Evolutionary conservation across 2,329 filamentous ascomycete genomes (phyloP).

Genomic region (Colletotrichum truncatum): DNA sequence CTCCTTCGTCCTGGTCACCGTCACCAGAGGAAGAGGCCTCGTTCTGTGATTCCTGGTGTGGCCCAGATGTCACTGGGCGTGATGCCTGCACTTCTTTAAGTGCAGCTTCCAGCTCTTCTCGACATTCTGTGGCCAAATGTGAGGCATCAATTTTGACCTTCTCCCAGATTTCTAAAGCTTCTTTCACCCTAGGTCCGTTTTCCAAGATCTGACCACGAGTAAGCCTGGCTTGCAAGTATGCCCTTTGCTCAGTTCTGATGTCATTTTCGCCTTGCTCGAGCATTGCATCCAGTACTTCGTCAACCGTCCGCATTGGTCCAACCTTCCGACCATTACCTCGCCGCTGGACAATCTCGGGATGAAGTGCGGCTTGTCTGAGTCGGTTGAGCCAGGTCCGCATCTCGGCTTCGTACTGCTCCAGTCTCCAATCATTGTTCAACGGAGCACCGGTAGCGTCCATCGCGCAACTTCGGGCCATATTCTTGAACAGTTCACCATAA

Average conservation of each 20-base stretch:
- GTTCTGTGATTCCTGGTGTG: background rate
- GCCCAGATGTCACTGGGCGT: background rate
- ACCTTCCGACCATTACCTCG: slow-evolving; percentile 69
- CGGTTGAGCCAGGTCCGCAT: slow-evolving; percentile 85
- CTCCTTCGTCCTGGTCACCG: slow-evolving; percentile 45
- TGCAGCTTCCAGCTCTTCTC: slow-evolving; percentile 67
- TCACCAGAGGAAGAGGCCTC: slow-evolving; percentile 34
- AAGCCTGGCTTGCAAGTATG: slow-evolving; percentile 70
- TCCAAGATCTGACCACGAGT: slow-evolving; percentile 81
- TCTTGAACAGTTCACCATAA: slow-evolving; percentile 78
- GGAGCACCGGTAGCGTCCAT: slow-evolving; percentile 73
- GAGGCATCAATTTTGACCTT: slow-evolving; percentile 59
- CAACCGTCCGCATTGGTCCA: slow-evolving; percentile 80
- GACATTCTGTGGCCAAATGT: slow-evolving; percentile 68
- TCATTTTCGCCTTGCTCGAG: slow-evolving; percentile 81
- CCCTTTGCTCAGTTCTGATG: slow-evolving; percentile 75
- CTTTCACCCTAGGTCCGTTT: slow-evolving; percentile 72
- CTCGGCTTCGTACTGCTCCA: slow-evolving; percentile 69
- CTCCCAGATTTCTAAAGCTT: slow-evolving; percentile 77
- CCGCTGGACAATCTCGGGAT: slow-evolving; percentile 79
- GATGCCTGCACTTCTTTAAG: slow-evolving; percentile 37
- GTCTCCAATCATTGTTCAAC: slow-evolving; percentile 68
- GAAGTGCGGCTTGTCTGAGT: slow-evolving; percentile 83
- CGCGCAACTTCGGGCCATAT: slow-evolving; percentile 77
- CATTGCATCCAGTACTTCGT: slow-evolving; percentile 90